Conservation (phyloP, 23 red algal genomes). For the Agarophyton chilense region DNA sequence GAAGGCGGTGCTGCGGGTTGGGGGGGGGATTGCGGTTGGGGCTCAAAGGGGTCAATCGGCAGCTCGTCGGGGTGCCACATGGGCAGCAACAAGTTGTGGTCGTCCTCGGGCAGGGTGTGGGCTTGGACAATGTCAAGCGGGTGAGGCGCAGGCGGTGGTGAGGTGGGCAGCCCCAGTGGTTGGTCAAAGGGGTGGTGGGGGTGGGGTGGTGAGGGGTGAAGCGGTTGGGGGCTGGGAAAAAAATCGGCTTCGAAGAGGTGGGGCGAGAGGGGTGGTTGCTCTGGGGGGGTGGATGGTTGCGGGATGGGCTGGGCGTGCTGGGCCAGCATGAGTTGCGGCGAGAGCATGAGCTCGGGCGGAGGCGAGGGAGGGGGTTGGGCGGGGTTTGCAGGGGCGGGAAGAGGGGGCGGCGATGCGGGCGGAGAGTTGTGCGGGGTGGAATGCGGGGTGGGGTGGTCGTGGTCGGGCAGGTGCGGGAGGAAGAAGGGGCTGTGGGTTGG, state of each 20-base stretch:
- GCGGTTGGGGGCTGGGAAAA: not conserved
- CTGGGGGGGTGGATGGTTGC: not conserved
- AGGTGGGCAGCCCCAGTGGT: too few relatives aligned
- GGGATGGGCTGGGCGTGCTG: not conserved
- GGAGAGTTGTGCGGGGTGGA: conserved; percentile 13
- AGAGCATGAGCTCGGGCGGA: not conserved
- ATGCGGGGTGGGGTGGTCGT: conserved; percentile 14
- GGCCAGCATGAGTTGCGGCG: not conserved
- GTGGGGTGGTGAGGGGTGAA: not conserved
- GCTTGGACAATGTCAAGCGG: too few relatives aligned
- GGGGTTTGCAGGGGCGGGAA: not conserved
- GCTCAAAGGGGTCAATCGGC: conserved; percentile 14
- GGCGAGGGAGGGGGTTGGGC: not conserved
- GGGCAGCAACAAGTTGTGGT: conserved; percentile 16
- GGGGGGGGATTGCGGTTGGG: not conserved
- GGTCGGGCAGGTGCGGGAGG: not conserved
- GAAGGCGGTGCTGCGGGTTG: not conserved
- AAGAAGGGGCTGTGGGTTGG: not conserved
- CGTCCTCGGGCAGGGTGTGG: too few relatives aligned
- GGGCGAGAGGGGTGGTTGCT: not conserved
- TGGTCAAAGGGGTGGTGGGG: not conserved
- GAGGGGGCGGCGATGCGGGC: not conserved
- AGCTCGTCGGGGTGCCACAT: conserved; percentile 1
- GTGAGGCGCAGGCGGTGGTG: too few relatives aligned
- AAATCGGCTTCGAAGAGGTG: not conserved